Evolutionary conservation across 306 rosid genomes (phyloP).

Genomic region (Malus sylvestris): DNA sequence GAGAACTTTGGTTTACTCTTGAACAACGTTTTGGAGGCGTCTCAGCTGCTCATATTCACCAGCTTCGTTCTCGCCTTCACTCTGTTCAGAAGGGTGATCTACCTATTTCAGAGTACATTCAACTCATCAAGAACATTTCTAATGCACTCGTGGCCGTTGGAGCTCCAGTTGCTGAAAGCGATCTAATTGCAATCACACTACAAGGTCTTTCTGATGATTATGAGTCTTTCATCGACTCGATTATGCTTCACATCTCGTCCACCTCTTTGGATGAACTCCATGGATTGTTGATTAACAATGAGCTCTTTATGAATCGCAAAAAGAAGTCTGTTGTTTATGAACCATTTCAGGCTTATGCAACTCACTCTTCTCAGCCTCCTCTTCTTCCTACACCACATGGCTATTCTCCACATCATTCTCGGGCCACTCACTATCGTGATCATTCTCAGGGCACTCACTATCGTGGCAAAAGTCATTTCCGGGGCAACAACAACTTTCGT

Average conservation of each 20-base stretch:
- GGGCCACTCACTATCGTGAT: no score
- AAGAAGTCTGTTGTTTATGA: no score
- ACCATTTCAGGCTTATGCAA: background rate
- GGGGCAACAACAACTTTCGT: background rate
- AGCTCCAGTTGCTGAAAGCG: background rate
- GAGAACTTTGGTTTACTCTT: background rate
- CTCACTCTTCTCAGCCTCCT: background rate
- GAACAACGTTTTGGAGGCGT: background rate
- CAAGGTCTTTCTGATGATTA: background rate
- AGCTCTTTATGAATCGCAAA: background rate
- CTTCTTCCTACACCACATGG: background rate
- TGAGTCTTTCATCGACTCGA: background rate
- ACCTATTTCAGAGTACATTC: rapidly evolving
- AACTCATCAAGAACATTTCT: no score
- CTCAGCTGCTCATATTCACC: background rate
- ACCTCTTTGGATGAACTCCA: background rate
- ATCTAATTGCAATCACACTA: background rate
- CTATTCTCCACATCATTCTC: background rate
- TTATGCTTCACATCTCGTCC: background rate
- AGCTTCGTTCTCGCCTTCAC: background rate
- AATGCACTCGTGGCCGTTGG: background rate
- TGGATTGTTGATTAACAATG: background rate
- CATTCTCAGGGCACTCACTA: no score
- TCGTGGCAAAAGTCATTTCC: no score
- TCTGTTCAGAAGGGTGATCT: background rate